Evolutionary conservation across 2,329 filamentous ascomycete species (phyloP).

Genomic region (Bimuria novae-zelandiae): DNA sequence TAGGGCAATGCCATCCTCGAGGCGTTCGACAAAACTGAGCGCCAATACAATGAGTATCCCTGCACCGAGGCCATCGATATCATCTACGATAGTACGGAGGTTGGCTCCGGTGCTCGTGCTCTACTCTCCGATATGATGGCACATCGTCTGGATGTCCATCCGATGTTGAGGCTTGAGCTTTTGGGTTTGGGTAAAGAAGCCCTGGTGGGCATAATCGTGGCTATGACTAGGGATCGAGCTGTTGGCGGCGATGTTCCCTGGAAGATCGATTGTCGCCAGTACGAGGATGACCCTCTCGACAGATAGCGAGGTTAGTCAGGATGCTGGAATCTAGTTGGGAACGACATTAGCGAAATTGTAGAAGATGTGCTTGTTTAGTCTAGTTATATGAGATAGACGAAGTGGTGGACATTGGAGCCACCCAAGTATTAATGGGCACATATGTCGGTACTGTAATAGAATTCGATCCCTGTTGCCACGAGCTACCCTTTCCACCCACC

Average conservation of each 20-base stretch:
- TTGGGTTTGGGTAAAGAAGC: not conserved
- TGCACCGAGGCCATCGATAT: not conserved
- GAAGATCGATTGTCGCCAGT: not conserved
- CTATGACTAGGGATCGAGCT: not conserved
- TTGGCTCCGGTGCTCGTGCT: not conserved
- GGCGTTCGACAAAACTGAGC: not conserved
- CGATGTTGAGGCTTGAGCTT: not conserved
- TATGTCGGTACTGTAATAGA: no score
- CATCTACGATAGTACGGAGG: not conserved
- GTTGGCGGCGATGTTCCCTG: not conserved
- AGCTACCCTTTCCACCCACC: no score
- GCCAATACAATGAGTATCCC: not conserved
- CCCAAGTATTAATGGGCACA: no score
- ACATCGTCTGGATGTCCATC: not conserved
- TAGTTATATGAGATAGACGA: no score
- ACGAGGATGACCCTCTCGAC: not conserved
- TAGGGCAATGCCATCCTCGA: not conserved
- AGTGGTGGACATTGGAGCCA: no score
- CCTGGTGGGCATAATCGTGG: not conserved
- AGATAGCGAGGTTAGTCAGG: not conserved
- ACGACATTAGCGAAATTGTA: no score
- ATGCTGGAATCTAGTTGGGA: not conserved
- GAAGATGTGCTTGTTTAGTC: no score
- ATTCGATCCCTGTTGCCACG: no score
- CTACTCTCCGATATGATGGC: not conserved